Conservation (phyloP, 257 asterid genomes). For the Mentha longifolia region DNA sequence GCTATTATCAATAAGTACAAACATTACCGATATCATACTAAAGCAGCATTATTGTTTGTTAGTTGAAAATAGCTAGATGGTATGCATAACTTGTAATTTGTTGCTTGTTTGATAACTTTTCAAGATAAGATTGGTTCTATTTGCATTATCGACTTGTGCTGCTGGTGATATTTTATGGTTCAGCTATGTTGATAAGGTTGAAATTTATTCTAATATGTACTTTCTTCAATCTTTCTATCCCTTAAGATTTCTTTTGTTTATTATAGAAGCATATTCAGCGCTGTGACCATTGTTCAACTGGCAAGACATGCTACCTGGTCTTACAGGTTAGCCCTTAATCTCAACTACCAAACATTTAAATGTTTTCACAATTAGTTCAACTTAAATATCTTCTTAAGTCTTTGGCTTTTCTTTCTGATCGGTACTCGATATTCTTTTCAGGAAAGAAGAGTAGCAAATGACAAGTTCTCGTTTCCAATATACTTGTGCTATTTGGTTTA, state of each 20-base stretch:
- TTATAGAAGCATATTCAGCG: conserved; percentile 78
- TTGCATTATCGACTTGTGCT: conserved; percentile 13
- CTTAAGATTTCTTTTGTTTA: conserved; percentile 35
- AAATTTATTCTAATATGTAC: neutral
- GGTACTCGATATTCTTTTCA: conserved; percentile 41
- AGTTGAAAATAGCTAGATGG: conserved; percentile 22
- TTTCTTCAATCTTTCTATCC: conserved; percentile 11
- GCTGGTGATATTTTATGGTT: conserved; percentile 7
- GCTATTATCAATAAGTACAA: neutral
- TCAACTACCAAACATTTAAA: conserved; percentile 11
- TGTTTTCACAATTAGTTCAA: conserved; percentile 13
- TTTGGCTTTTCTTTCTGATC: conserved; percentile 7
- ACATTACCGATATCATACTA: neutral
- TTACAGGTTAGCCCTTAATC: conserved; percentile 68
- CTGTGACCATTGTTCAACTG: conserved; percentile 75
- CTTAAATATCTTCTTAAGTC: neutral
- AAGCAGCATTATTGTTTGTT: neutral
- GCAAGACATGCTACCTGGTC: conserved; percentile 81
- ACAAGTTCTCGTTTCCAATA: conserved; percentile 66
- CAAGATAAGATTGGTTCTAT: conserved; percentile 7
- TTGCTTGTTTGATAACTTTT: neutral
- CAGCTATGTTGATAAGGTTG: conserved; percentile 17
- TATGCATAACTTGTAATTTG: neutral
- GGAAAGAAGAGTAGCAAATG: conserved; percentile 73
- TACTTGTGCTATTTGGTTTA: conserved; percentile 88